Evolutionary conservation across 1,284 basidiomycete genomes (phyloP).

Genomic region (Fomes fomentarius): DNA sequence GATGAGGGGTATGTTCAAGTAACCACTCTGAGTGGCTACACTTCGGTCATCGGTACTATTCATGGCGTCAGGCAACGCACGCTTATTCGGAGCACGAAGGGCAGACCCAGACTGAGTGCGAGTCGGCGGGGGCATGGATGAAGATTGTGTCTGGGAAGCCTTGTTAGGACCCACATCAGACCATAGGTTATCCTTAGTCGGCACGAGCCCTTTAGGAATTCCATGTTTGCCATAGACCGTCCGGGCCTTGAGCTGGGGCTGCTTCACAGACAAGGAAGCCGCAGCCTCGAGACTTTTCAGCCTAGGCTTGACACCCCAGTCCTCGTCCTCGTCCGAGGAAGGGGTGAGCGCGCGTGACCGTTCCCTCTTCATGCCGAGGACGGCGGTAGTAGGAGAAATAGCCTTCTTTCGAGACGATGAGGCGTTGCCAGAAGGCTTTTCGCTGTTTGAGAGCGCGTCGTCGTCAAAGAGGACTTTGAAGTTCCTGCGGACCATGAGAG

Average conservation of each 20-base stretch:
- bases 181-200: slow-evolving; percentile 35
- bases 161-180: slow-evolving; percentile 25
- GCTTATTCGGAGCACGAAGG: slow-evolving; percentile 25
- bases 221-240: slow-evolving; percentile 23
- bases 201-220: slow-evolving; percentile 30
- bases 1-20: slow-evolving; percentile 30
- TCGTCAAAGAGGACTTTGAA: slow-evolving; percentile 76
- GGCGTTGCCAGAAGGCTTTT: slow-evolving; percentile 16
- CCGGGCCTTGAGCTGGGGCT: slow-evolving; percentile 6
- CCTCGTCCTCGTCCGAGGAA: slow-evolving; percentile 32
- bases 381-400: slow-evolving; percentile 12
- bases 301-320: slow-evolving; percentile 27
- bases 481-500: slow-evolving; percentile 51
- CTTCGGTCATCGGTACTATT: slow-evolving; percentile 18
- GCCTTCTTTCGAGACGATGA: slow-evolving; percentile 27
- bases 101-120: not conserved
- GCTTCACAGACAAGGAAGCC: slow-evolving; percentile 17
- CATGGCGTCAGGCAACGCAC: slow-evolving; percentile 24
- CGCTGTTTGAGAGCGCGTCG: slow-evolving; percentile 39
- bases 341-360: slow-evolving; percentile 33
- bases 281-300: slow-evolving; percentile 23
- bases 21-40: slow-evolving; percentile 8
- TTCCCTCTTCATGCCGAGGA: slow-evolving; percentile 26
- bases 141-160: slow-evolving; percentile 3
- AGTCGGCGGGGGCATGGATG: not conserved